phyloP scores from a whole-genome alignment of 805 yeast species.

The Saturnispora kantuleensis region DNA sequence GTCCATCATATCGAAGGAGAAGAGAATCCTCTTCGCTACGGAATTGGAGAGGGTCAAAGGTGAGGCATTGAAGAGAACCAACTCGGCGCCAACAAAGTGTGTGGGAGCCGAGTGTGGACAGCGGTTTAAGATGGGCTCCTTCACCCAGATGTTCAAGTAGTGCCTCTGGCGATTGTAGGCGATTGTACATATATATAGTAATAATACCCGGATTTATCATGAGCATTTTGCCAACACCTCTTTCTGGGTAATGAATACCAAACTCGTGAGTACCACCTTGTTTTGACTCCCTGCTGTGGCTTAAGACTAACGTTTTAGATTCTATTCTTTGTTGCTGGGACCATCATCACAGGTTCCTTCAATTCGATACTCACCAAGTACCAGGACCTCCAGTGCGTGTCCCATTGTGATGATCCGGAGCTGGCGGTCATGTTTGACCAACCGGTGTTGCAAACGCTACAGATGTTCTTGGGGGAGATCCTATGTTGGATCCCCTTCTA shows the following conservation, averaged over 20 bases:
- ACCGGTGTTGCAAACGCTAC: constrained; percentile 70
- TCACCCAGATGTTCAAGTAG: too few species aligned
- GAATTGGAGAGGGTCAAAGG: constrained; percentile 17
- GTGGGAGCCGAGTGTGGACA: constrained; percentile 40
- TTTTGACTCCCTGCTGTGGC: too few species aligned
- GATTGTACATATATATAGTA: too few species aligned
- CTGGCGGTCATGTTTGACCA: constrained; percentile 52
- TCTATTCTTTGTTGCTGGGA: constrained; percentile 34
- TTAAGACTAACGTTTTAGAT: constrained; percentile 16
- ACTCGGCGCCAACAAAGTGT: constrained; percentile 49
- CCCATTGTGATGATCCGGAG: constrained; percentile 39
- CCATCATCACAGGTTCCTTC: constrained; percentile 58
- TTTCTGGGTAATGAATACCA: neutral
- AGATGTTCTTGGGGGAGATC: constrained; percentile 73
- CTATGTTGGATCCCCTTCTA: constrained; percentile 28
- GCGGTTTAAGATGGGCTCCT: too few species aligned
- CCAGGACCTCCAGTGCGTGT: constrained; percentile 68
- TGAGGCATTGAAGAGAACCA: constrained; percentile 22
- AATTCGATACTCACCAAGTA: constrained; percentile 67
- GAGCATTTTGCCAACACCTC: too few species aligned
- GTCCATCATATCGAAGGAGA: constrained; percentile 16
- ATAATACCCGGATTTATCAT: too few species aligned
- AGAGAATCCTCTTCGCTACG: constrained; percentile 2
- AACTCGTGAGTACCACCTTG: neutral
- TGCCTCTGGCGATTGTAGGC: too few species aligned